These are phyloP conservation scores for Ogataea trehalophila DNA, from an alignment of 805 yeast species.

Conservation along the genomic window DNA sequence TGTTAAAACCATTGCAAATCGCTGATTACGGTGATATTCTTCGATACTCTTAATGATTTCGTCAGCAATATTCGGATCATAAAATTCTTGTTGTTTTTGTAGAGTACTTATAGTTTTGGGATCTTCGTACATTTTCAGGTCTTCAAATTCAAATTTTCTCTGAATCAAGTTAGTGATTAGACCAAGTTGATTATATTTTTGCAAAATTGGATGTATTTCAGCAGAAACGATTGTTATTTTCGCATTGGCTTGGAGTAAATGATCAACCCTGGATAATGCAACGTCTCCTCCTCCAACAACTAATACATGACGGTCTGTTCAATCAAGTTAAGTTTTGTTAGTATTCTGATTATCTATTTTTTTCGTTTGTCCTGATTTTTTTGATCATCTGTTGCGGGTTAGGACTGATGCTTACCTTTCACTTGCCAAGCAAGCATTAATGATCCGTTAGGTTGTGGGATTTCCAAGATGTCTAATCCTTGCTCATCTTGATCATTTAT, in stretches of 20 bases:
- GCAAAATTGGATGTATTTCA: slow-evolving; percentile 31
- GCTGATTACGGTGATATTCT: slow-evolving; percentile 31
- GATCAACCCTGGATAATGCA: slow-evolving; percentile 64
- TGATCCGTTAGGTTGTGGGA: slow-evolving; percentile 44
- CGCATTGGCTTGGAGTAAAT: slow-evolving; percentile 66
- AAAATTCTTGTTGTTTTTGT: slow-evolving; percentile 3
- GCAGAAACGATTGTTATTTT: slow-evolving; percentile 60
- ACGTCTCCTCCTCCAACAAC: slow-evolving; percentile 80
- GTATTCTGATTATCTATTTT: background rate
- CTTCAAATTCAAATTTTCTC: slow-evolving; percentile 42
- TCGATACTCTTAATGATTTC: slow-evolving; percentile 31
- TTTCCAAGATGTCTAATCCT: background rate
- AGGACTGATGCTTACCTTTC: slow-evolving; percentile 33
- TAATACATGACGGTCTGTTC: slow-evolving; percentile 49
- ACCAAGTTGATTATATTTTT: slow-evolving; percentile 34
- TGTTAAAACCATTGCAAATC: slow-evolving; percentile 63
- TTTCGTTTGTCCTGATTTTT: background rate
- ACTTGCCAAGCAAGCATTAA: slow-evolving; percentile 73
- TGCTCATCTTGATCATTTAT: background rate
- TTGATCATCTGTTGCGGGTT: background rate
- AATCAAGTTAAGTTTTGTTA: background rate
- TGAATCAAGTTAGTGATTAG: slow-evolving; percentile 36
- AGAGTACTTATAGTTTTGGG: background rate
- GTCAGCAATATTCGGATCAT: slow-evolving; percentile 22
- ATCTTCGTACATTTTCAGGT: slow-evolving; percentile 45